Evolutionary conservation across 179 eudicot species (phyloP).

Genomic region (Vitellaria paradoxa): DNA sequence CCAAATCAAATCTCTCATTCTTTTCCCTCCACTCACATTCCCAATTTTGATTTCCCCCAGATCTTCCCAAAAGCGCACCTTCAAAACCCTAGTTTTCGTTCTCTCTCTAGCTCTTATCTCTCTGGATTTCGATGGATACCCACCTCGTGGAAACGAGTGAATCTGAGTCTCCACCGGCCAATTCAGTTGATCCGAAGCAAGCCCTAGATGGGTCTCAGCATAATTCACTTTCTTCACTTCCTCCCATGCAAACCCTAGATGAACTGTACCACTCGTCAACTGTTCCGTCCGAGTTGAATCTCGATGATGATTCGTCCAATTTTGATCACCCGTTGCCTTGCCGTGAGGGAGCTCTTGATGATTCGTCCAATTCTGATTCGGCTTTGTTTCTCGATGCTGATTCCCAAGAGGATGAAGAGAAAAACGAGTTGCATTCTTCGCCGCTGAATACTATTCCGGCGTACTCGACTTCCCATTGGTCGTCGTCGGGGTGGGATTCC

Average conservation of each 20-base stretch:
- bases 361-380: neutral
- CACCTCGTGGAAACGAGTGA: neutral
- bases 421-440: neutral
- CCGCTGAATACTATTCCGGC: neutral
- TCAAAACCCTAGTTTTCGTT: neutral
- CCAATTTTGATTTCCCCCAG: neutral
- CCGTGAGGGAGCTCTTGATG: neutral
- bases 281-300: neutral
- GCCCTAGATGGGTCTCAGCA: neutral
- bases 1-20: neutral
- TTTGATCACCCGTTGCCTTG: neutral
- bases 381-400: neutral
- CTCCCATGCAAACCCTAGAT: constrained; percentile 4
- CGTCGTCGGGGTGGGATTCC: constrained; percentile 1
- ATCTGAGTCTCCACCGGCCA: neutral
- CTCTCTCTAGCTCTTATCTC: neutral
- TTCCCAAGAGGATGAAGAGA: neutral
- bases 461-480: constrained; percentile 1
- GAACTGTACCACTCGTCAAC: neutral
- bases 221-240: neutral
- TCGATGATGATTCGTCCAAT: neutral
- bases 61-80: neutral
- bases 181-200: constrained; percentile 1
- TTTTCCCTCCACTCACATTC: neutral
- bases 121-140: neutral